These are phyloP conservation scores for Piromyces sp. DNA, from an alignment of 192 early-diverging fungal genomes.

Conservation along the genomic window DNA sequence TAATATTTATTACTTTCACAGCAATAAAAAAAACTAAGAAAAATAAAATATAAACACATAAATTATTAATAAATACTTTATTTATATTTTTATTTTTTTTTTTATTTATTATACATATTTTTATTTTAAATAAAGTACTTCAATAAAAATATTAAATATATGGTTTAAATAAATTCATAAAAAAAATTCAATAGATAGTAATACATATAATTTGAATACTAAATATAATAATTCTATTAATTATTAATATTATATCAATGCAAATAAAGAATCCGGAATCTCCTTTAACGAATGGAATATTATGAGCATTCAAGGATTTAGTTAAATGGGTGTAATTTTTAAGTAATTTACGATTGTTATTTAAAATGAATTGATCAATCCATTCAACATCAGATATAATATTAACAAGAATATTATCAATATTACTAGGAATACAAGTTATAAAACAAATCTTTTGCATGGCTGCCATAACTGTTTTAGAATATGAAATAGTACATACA, in stretches of 20 bases:
- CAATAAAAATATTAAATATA: too few species aligned
- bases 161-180: too few species aligned
- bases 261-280: constrained; percentile 57
- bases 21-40: too few species aligned
- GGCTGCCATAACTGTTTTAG: neutral
- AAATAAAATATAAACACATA: too few species aligned
- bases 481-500: neutral
- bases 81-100: too few species aligned
- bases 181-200: too few species aligned
- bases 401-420: constrained; percentile 31
- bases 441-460: constrained; percentile 14
- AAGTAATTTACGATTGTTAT: constrained; percentile 34
- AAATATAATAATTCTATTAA: too few species aligned
- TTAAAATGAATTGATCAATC: constrained; percentile 34
- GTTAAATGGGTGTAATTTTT: constrained; percentile 23
- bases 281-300: constrained; percentile 34
- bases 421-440: constrained; percentile 36
- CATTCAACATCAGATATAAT: constrained; percentile 34
- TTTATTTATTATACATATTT: too few species aligned
- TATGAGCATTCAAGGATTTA: constrained; percentile 16
- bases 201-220: too few species aligned
- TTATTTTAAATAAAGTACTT: too few species aligned
- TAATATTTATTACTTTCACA: too few species aligned
- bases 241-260: constrained; percentile 14
- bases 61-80: too few species aligned